Evolutionary conservation across 2,329 filamentous ascomycete species (phyloP), one percentile per base, ranked within the genome.

Genomic region (Fusarium liriodendri): DNA sequence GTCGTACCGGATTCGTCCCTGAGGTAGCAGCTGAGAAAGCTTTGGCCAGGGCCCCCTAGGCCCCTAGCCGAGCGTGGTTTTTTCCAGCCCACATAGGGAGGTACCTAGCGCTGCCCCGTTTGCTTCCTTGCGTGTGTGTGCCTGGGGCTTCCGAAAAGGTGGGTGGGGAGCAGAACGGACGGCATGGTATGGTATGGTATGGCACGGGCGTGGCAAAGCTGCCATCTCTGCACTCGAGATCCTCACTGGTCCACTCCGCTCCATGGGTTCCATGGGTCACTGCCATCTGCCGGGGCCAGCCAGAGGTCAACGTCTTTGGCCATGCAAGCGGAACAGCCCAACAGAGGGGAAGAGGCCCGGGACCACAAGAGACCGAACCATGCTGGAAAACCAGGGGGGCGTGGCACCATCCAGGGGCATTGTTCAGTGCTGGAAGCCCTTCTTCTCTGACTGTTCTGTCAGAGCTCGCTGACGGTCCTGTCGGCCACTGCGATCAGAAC

Each of bases 181-280:
- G 52, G 52, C 67, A 50, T 50, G 45, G 45, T n/a, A 72, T 74
- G 67, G 72, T 22, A 45, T 74, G 67, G 72, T 22, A 45, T 45
- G 40, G 40, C 71, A 73, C 69, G 72, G 75, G 64, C 71, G 76
- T 78, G 74, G 76, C 76, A 50, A 77, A 71, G 68, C 68, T 69
- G 52, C 68, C 69, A 74, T 68, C 67, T 66, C 64, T 27, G 59
- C 61, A 66, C 65, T 33, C 59, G 58, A 37, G 20, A n/a, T 52
- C 47, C 54, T 62, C 55, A 69, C 60, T 50, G 45, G 45, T n/a
- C 45, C 45, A 50, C 45, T 50, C 45, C 16, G 16, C 45, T 50
- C 25, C 45, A 27, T 32, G 42, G 64, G 27, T 66, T 50, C 25
- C 25, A 27, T 32, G 47, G 64, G 27, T 64, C 73, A 74, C 73